Percentiles rank a stretch among this genome's conserved stretches.
Conservation (phyloP, 768 basidiomycete species). For the Sporobolomyces pararoseus region DNA sequence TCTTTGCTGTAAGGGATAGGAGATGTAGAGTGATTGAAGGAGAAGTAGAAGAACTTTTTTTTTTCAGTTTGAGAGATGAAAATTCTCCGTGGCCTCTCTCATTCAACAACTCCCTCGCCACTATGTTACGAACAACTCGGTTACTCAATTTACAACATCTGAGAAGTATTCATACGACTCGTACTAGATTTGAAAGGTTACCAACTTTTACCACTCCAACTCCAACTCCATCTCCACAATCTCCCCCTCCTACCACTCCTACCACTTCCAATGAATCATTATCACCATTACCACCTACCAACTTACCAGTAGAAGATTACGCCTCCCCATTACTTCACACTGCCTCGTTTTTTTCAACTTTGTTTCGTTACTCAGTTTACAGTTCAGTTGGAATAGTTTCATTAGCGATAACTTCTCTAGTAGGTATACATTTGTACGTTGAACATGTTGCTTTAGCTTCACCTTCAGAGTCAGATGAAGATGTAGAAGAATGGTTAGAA, state of each 20-base stretch:
- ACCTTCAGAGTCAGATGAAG: not conserved
- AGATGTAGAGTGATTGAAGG: too few species aligned
- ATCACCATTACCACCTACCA: constrained; percentile 30
- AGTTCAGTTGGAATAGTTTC: constrained; percentile 32
- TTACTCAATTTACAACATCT: too few species aligned
- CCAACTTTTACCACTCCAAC: constrained; percentile 25
- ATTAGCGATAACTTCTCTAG: not conserved
- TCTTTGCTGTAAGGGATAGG: too few species aligned
- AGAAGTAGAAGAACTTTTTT: too few species aligned
- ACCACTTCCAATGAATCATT: not conserved
- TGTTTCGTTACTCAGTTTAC: constrained; percentile 42
- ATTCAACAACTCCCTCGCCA: too few species aligned
- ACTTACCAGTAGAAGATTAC: constrained; percentile 39
- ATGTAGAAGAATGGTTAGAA: constrained; percentile 31
- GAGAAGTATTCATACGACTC: not conserved
- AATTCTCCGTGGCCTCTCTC: too few species aligned
- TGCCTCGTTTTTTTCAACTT: constrained; percentile 20
- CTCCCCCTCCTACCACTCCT: not conserved
- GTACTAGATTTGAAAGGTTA: not conserved
- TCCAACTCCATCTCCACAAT: not conserved
- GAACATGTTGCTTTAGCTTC: constrained; percentile 31
- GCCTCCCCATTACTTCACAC: constrained; percentile 38
- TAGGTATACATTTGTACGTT: constrained; percentile 37
- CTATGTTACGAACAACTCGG: not conserved
- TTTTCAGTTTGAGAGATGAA: too few species aligned